These are phyloP conservation scores for Rhododendron ferrugineum DNA, from an alignment of 148 eudicot species.

Conservation along the genomic window DNA sequence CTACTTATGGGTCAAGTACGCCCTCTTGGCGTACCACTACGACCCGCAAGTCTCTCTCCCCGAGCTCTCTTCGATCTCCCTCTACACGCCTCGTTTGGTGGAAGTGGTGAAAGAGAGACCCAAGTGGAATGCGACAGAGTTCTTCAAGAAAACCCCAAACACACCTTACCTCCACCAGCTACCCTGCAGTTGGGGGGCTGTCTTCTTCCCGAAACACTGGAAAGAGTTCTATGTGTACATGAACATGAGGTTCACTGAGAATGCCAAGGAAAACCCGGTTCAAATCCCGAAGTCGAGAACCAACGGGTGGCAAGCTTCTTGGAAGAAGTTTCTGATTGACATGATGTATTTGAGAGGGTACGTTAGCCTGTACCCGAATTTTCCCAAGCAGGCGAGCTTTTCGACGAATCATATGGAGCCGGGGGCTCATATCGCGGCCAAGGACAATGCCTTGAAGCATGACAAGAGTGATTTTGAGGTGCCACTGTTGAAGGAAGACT, in stretches of 20 bases:
- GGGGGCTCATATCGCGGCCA: slow-evolving; percentile 83
- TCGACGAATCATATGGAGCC: slow-evolving; percentile 99
- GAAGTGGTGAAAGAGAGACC: slow-evolving; percentile 95
- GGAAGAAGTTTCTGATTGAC: slow-evolving; percentile 94
- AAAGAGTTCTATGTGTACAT: slow-evolving; percentile 91
- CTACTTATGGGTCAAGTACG: slow-evolving; percentile 88
- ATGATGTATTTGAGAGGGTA: slow-evolving; percentile 97
- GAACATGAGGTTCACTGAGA: slow-evolving; percentile 95
- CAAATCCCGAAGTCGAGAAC: slow-evolving; percentile 93
- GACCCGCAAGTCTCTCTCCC: slow-evolving; percentile 86
- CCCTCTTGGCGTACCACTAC: slow-evolving; percentile 72
- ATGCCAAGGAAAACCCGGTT: slow-evolving; percentile 83
- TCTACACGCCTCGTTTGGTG: slow-evolving; percentile 84
- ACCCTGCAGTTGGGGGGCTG: slow-evolving; percentile 96
- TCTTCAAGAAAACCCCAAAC: slow-evolving; percentile 72
- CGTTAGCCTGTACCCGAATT: slow-evolving; percentile 81
- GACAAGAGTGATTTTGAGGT: slow-evolving; percentile 88
- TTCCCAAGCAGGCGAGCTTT: slow-evolving; percentile 82
- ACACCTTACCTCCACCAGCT: slow-evolving; percentile 93
- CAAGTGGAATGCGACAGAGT: slow-evolving; percentile 86
- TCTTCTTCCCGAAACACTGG: slow-evolving; percentile 97
- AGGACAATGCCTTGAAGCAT: slow-evolving; percentile 69
- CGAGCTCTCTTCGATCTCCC: slow-evolving; percentile 75
- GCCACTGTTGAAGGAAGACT: slow-evolving; percentile 67
- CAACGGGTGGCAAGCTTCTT: slow-evolving; percentile 96